Percentiles rank a stretch among this genome's conserved stretches.
phyloP scores from a whole-genome alignment of 495 filamentous ascomycete genomes.

The Corynascus novoguineensis region DNA sequence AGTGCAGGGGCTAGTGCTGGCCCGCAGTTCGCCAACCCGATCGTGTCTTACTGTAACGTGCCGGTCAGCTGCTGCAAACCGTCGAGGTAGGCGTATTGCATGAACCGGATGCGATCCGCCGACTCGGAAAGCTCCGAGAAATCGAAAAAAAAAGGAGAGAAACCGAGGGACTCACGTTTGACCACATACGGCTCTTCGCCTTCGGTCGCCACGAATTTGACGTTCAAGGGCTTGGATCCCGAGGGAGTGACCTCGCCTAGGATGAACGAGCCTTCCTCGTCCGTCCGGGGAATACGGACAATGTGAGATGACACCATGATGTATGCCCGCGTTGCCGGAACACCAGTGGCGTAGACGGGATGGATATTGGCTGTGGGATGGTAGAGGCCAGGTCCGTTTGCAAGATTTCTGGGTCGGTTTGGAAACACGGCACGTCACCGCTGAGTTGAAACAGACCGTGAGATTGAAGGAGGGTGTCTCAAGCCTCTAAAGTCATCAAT shows the following conservation, averaged over 20 bases:
- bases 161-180: slow-evolving; percentile 43
- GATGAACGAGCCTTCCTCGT: slow-evolving; percentile 48
- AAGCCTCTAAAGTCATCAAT: background rate
- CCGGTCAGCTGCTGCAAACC: slow-evolving; percentile 2
- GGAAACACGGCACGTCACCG: slow-evolving; percentile 6
- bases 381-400: background rate
- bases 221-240: slow-evolving; percentile 48
- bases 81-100: background rate
- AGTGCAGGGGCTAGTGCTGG: slow-evolving; percentile 32
- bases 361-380: slow-evolving; percentile 9
- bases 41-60: slow-evolving; percentile 31
- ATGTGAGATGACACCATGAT: slow-evolving; percentile 31
- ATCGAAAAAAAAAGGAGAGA: background rate
- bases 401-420: background rate
- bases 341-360: background rate
- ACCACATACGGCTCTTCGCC: slow-evolving; percentile 55
- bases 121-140: background rate
- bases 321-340: slow-evolving; percentile 1
- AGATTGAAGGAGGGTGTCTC: slow-evolving; percentile 9
- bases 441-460: slow-evolving; percentile 12
- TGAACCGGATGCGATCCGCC: background rate
- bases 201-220: slow-evolving; percentile 66
- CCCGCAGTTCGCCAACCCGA: slow-evolving; percentile 23
- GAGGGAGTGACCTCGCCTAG: slow-evolving; percentile 51
- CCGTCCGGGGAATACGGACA: slow-evolving; percentile 51